These are phyloP conservation scores for Kurtzmaniella cleridarum DNA, from an alignment of 805 yeast species.

Conservation along the genomic window DNA sequence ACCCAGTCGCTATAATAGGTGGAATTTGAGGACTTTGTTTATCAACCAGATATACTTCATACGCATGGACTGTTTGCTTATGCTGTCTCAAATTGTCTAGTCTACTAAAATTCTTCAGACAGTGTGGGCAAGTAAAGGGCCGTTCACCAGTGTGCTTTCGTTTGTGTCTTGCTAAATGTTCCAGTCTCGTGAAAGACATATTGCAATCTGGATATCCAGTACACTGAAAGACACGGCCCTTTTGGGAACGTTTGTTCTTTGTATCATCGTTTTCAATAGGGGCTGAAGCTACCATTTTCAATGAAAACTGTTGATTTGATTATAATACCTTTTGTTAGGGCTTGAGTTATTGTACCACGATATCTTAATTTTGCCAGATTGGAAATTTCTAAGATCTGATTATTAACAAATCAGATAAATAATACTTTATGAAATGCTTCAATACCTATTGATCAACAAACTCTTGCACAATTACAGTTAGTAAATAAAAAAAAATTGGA, in stretches of 20 bases:
- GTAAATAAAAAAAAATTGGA: too few relatives aligned
- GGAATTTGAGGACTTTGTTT: background rate
- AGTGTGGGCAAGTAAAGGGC: slow-evolving; percentile 83
- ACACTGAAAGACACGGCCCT: slow-evolving; percentile 75
- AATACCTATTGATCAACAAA: too few relatives aligned
- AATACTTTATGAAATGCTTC: too few relatives aligned
- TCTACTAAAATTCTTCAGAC: slow-evolving; percentile 73
- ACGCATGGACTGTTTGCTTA: slow-evolving; percentile 63
- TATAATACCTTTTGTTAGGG: too few relatives aligned
- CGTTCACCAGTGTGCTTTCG: slow-evolving; percentile 93
- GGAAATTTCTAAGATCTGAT: too few relatives aligned
- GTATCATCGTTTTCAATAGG: background rate
- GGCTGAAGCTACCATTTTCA: too few relatives aligned
- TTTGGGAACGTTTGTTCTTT: slow-evolving; percentile 36
- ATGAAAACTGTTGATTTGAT: too few relatives aligned
- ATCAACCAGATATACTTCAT: slow-evolving; percentile 22
- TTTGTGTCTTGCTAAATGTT: slow-evolving; percentile 88
- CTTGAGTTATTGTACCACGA: too few relatives aligned
- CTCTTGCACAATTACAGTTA: too few relatives aligned
- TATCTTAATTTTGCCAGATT: too few relatives aligned
- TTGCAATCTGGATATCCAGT: slow-evolving; percentile 79
- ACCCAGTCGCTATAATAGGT: background rate
- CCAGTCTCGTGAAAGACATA: slow-evolving; percentile 88
- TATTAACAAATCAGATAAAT: too few relatives aligned
- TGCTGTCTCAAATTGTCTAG: slow-evolving; percentile 89